Evolutionary conservation across 148 eudicot species (phyloP).

Genomic region (Rhododendron ovatum): DNA sequence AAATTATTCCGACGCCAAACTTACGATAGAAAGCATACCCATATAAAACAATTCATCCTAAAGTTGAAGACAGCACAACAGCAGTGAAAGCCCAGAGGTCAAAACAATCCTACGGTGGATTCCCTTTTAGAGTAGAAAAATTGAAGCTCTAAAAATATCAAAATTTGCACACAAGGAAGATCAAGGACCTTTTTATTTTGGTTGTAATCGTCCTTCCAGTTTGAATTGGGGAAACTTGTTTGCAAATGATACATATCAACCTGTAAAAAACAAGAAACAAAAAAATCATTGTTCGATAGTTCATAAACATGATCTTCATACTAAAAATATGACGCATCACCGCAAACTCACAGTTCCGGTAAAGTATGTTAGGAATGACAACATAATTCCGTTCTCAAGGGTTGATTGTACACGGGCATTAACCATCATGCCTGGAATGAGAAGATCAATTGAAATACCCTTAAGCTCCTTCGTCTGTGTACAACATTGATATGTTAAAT

Average conservation of each 20-base stretch:
- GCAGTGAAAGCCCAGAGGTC: neutral
- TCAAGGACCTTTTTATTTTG: constrained; percentile 69
- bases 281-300: neutral
- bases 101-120: neutral
- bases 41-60: neutral
- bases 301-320: neutral
- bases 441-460: constrained; percentile 93
- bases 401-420: constrained; percentile 70
- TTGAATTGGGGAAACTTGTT: constrained; percentile 50
- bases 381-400: constrained; percentile 85
- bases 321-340: neutral
- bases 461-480: constrained; percentile 79
- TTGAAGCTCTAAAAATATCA: neutral
- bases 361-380: constrained; percentile 87
- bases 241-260: constrained; percentile 77
- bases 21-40: constrained; percentile 2
- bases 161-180: neutral
- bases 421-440: constrained; percentile 98
- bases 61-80: neutral
- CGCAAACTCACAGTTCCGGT: constrained; percentile 81
- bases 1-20: neutral
- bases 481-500: constrained; percentile 9
- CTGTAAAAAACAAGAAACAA: constrained; percentile 30
- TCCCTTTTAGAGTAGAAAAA: neutral
- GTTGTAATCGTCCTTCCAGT: constrained; percentile 73